Evolutionary conservation across 805 yeast species (phyloP).

Genomic region (Zygosaccharomyces kombuchaensis): DNA sequence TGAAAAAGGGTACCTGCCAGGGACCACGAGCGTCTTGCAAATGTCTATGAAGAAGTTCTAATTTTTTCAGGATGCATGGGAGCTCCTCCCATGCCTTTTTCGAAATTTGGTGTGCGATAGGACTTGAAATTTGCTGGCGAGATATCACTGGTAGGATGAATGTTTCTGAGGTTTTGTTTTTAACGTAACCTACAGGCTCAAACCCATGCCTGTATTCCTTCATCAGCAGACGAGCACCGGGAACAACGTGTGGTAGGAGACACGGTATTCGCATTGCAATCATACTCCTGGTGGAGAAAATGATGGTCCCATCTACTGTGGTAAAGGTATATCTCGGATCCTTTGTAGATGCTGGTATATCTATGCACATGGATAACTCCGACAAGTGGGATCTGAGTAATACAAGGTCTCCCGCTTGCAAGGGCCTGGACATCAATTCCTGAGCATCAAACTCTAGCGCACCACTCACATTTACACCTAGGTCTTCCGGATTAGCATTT

Average conservation of each 20-base stretch:
- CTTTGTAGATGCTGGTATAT: constrained; percentile 44
- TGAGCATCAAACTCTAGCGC: constrained; percentile 10
- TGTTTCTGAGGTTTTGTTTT: constrained; percentile 24
- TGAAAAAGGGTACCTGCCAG: constrained; percentile 37
- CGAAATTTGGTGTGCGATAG: constrained; percentile 37
- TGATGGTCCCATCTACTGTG: constrained; percentile 52
- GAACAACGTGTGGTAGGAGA: constrained; percentile 18
- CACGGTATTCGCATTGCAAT: constrained; percentile 53
- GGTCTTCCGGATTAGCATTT: constrained; percentile 1
- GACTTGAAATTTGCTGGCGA: constrained; percentile 32
- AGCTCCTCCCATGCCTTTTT: constrained; percentile 39
- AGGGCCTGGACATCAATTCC: constrained; percentile 12
- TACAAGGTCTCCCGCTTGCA: constrained; percentile 61
- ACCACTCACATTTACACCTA: background rate
- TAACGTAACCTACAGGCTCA: constrained; percentile 34
- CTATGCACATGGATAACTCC: constrained; percentile 51
- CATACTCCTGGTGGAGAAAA: constrained; percentile 42
- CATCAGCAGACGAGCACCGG: constrained; percentile 14
- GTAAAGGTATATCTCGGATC: constrained; percentile 57
- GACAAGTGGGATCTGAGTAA: constrained; percentile 43
- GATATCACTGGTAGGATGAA: constrained; percentile 35
- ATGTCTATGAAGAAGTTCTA: constrained; percentile 44
- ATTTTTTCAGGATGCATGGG: constrained; percentile 38
- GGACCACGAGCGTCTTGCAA: constrained; percentile 42
- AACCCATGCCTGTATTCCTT: constrained; percentile 21